Evolutionary conservation across 176 grass and related monocot species (phyloP), one percentile per base, ranked within the genome.

Genomic region (Avena sativa): DNA sequence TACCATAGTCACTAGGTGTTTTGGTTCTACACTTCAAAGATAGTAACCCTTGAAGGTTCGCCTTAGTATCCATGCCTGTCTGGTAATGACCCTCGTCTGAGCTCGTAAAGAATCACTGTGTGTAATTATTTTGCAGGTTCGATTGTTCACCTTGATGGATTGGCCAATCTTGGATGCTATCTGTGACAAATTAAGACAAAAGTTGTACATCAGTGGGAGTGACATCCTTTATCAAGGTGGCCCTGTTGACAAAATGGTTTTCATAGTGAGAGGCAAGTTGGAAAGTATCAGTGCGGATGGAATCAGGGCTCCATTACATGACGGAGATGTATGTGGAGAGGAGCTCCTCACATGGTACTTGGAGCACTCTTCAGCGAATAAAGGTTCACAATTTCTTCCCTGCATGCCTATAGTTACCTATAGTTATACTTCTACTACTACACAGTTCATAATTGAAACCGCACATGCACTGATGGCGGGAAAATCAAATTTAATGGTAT

Each of bases 261-360:
- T 98, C 76, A 92, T 98, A 74, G 93, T 98, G 71, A 88, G 96
- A 80, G 96, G 96, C 51, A 96, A 90, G 79, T 73, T 98, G 78
- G 96, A 98, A 91, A 98, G 94, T 76, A 85, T 94, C 76, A 95
- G 92, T 28, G 88, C 84, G 9, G 96, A 98, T 84, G 92, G 92
- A 69, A 93, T 85, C 86, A 91, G 88, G 62, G 86, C 92, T 66
- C 87, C 82, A 0, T 89, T 98, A 53, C 88, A 93, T 21, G 93
- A 96, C 56, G 96, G 96, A 89, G 93, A 96, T 83, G 92, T 98
- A 64, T 98, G 96, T 86, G 96, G 92, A 72, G 96, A 98, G 88
- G 96, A 98, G 72, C 93, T 98, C 79, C 92, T 98, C 58, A 98
- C 96, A 0, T 98, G 93, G 96, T 98, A 94, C 40, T 88, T 96